These are phyloP conservation scores for Physcomitrium patens DNA, from an alignment of 225 moss, liverwort and hornwort species.

Conservation along the genomic window DNA sequence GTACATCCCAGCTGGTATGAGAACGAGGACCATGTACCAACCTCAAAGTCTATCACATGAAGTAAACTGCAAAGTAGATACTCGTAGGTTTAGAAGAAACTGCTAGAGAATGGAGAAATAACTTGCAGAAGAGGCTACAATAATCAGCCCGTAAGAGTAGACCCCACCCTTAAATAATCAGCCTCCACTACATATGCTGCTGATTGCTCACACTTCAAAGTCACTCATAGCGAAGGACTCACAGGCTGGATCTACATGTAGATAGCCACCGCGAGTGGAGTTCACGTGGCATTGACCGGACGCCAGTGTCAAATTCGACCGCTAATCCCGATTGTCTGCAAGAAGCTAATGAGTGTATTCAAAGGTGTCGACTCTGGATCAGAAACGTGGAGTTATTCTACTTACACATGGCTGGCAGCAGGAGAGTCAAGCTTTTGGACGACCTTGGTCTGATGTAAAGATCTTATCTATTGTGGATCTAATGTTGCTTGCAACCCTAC, in stretches of 20 bases:
- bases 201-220: neutral
- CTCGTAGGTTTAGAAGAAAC: slow-evolving; percentile 22
- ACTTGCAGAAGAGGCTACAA: neutral
- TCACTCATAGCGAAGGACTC: slow-evolving; percentile 11
- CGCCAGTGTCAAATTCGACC: slow-evolving; percentile 28
- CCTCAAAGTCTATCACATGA: slow-evolving; percentile 25
- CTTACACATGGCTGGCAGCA: slow-evolving; percentile 15
- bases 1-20: slow-evolving; percentile 9
- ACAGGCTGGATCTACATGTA: slow-evolving; percentile 10
- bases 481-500: slow-evolving; percentile 56
- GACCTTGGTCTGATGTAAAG: slow-evolving; percentile 59
- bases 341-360: neutral
- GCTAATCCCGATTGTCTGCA: neutral
- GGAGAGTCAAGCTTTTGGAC: slow-evolving; percentile 52
- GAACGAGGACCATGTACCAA: slow-evolving; percentile 18
- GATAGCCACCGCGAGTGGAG: neutral
- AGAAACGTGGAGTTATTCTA: neutral
- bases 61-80: slow-evolving; percentile 8
- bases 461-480: slow-evolving; percentile 62
- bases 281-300: slow-evolving; percentile 24
- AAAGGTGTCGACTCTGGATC: slow-evolving; percentile 18
- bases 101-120: neutral
- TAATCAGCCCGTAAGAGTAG: neutral
- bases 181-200: neutral
- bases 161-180: neutral